Conservation (phyloP, 352 stramenopile genomes). For the Globisporangium emineosum region DNA sequence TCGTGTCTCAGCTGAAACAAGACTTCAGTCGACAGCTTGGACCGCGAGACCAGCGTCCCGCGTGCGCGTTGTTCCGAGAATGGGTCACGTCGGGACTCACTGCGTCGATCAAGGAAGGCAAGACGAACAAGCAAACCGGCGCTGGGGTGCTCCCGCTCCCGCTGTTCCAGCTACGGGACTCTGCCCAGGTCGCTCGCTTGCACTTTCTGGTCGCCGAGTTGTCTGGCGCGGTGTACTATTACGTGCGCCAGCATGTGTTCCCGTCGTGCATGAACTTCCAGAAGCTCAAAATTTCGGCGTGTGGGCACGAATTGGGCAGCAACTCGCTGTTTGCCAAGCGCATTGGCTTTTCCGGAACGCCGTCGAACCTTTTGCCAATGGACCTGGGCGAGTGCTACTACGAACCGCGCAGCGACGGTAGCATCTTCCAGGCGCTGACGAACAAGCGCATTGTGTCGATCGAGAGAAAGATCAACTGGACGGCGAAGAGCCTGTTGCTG, state of each 20-base stretch:
- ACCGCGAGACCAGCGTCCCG: slow-evolving; percentile 74
- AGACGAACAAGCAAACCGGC: slow-evolving; percentile 20
- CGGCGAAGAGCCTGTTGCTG: slow-evolving; percentile 61
- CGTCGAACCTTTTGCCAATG: slow-evolving; percentile 98
- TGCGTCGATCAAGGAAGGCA: slow-evolving; percentile 19
- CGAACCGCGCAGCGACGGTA: slow-evolving; percentile 97
- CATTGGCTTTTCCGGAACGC: slow-evolving; percentile 99
- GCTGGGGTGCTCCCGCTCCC: slow-evolving; percentile 91
- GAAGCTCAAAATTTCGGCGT: slow-evolving; percentile 98
- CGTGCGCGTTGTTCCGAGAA: slow-evolving; percentile 71
- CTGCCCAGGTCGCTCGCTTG: slow-evolving; percentile 93
- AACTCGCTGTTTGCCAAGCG: slow-evolving; percentile 97
- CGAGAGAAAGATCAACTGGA: slow-evolving; percentile 83
- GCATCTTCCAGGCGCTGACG: slow-evolving; percentile 97
- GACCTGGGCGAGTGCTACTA: slow-evolving; percentile 98
- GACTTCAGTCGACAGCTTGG: slow-evolving; percentile 85
- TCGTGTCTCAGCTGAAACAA: slow-evolving; percentile 88
- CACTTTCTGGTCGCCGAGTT: slow-evolving; percentile 94
- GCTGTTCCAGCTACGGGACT: slow-evolving; percentile 96
- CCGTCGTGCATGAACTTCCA: slow-evolving; percentile 99
- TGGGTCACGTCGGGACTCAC: slow-evolving; percentile 63
- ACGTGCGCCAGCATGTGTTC: slow-evolving; percentile 97
- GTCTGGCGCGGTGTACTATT: slow-evolving; percentile 96
- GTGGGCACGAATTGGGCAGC: slow-evolving; percentile 98
- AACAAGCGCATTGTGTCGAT: slow-evolving; percentile 89